Evolutionary conservation across 257 asterid genomes (phyloP), one percentile per base, ranked within the genome.

Genomic region (Nemophila menziesii): DNA sequence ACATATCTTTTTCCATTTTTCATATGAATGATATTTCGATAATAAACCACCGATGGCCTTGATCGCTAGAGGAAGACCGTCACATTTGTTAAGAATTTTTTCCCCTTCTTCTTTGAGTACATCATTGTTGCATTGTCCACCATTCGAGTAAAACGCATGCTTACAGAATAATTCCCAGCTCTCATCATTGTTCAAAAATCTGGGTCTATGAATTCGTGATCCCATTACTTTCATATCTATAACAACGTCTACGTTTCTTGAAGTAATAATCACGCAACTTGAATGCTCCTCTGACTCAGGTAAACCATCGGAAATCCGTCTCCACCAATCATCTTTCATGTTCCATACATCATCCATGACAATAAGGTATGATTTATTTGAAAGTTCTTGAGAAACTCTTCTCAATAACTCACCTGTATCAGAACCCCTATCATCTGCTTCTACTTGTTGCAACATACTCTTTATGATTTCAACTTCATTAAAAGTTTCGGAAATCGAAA

Each of bases 261-360:
- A 65, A 40, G 71, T 64, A 19, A 44, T 41, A 18, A 64, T 54
- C 10, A 58, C 29, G 46, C 66, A 64, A 19, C 41, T 23, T 23
- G 24, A 27, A 33, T 48, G 29, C 43, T 51, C 62, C 16, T 26
- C 6, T 20, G 29, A 39, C 44, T 20, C 39, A 2, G 61, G 61
- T 33, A 64, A 12, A 6, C 51, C 70, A 13, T 8, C 13, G 2
- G 53, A 64, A 18, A 63, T 43, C 40, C 41, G 19, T 4, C 22
- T 33, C 65, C 65, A 64, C 65, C 65, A 57, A 22, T 58, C 61
- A 47, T 48, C 57, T 10, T 21, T 41, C 13, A 17, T 36, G 24
- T 39, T 46, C 65, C 70, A 64, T 23, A 64, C 65, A 37, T 64
- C 70, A 57, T 57, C 70, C 16, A 64, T 14, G 54, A 64, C 62